A percentile compares a stretch with the other conserved stretches of the same genome.
These are phyloP conservation scores for Pyrenula massariospora DNA, from an alignment of 495 filamentous ascomycete species.

Conservation along the genomic window DNA sequence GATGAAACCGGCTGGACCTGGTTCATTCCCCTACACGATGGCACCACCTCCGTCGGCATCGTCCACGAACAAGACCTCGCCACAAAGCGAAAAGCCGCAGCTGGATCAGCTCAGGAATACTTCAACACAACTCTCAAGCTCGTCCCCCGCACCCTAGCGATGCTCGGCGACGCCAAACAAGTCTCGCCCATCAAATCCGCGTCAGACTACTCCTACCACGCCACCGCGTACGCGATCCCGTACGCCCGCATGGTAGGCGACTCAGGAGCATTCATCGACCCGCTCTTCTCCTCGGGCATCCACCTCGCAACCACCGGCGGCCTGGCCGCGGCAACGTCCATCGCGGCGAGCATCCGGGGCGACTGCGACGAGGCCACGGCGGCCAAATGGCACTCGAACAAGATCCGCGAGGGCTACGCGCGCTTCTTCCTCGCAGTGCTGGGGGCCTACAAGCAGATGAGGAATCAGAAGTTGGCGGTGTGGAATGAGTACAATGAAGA, in stretches of 20 bases:
- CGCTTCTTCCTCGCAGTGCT: constrained; percentile 36
- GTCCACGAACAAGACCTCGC: constrained; percentile 19
- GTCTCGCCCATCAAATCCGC: constrained; percentile 23
- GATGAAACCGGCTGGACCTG: constrained; percentile 28
- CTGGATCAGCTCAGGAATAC: constrained; percentile 18
- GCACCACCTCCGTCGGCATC: constrained; percentile 21
- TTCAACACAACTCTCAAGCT: constrained; percentile 25
- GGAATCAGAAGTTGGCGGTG: constrained; percentile 16
- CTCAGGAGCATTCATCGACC: constrained; percentile 31
- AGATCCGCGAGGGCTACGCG: constrained; percentile 32
- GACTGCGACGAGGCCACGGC: constrained; percentile 25
- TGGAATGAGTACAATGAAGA: constrained; percentile 27
- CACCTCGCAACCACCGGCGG: constrained; percentile 33
- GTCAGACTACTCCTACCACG: constrained; percentile 32
- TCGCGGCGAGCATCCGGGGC: constrained; percentile 18
- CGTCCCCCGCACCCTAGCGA: constrained; percentile 9
- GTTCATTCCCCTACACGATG: constrained; percentile 22
- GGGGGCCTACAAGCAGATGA: constrained; percentile 33
- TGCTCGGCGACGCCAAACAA: constrained; percentile 17
- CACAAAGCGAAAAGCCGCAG: constrained; percentile 15
- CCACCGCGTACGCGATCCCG: constrained; percentile 22
- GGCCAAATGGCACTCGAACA: constrained; percentile 32
- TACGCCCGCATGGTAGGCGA: constrained; percentile 24
- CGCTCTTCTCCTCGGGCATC: constrained; percentile 32
- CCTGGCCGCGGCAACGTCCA: constrained; percentile 31